A percentile compares a stretch with the other conserved stretches of the same genome.
Conservation (phyloP, 2,329 filamentous ascomycete species). For the Apiospora pterosperma region DNA sequence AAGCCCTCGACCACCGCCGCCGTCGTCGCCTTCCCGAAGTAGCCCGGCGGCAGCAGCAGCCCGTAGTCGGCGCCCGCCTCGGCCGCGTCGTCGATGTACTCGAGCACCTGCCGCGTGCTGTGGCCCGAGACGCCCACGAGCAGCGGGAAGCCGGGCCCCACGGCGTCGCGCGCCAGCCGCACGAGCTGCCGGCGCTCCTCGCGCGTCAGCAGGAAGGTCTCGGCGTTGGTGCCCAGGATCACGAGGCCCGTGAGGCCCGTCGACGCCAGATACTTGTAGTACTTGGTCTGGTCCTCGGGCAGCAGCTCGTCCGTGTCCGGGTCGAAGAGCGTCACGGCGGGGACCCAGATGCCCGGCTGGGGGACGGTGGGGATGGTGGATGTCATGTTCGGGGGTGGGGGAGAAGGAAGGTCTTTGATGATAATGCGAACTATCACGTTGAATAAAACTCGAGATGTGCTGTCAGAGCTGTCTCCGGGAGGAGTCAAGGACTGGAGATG, state of each 20-base stretch:
- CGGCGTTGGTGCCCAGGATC: slow-evolving; percentile 31
- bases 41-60: slow-evolving; percentile 59
- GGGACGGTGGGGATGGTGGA: slow-evolving; percentile 22
- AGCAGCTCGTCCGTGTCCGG: slow-evolving; percentile 43
- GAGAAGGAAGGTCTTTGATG: neutral
- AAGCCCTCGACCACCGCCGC: slow-evolving; percentile 55
- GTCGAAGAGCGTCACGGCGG: slow-evolving; percentile 52
- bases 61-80: slow-evolving; percentile 59
- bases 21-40: slow-evolving; percentile 62
- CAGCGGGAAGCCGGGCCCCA: slow-evolving; percentile 51
- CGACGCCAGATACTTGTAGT: slow-evolving; percentile 46
- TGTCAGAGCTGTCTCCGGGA: too few relatives aligned
- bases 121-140: slow-evolving; percentile 64
- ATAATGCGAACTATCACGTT: neutral
- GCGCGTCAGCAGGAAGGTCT: slow-evolving; percentile 48
- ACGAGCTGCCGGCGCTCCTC: slow-evolving; percentile 57
- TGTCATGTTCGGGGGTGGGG: neutral
- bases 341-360: slow-evolving; percentile 41
- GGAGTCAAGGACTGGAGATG: neutral
- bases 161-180: slow-evolving; percentile 48
- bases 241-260: slow-evolving; percentile 28
- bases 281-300: slow-evolving; percentile 41
- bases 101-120: slow-evolving; percentile 60
- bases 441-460: neutral
- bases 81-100: slow-evolving; percentile 55